These are phyloP conservation scores for Neurospora sp. DNA, from an alignment of 495 filamentous ascomycete genomes.

Conservation along the genomic window DNA sequence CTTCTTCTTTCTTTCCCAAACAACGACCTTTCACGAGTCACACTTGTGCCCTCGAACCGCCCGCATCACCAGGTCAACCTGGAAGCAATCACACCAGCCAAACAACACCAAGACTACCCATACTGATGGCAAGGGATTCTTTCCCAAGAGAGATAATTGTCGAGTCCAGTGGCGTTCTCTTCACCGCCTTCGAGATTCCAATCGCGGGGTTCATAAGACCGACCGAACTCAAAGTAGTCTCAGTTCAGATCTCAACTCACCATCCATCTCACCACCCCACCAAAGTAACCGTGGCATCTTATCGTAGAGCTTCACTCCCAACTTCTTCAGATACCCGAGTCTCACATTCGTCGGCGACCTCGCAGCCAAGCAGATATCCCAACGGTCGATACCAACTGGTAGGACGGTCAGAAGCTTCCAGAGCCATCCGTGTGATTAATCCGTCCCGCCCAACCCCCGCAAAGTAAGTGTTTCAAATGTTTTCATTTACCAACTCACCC, in stretches of 20 bases:
- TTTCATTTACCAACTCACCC: neutral
- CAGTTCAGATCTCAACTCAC: neutral
- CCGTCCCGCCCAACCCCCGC: neutral
- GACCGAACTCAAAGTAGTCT: neutral
- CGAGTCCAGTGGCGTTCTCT: neutral
- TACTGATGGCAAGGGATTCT: neutral
- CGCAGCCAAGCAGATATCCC: neutral
- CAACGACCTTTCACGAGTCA: neutral
- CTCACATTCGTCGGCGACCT: neutral
- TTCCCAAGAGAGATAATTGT: neutral
- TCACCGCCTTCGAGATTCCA: neutral
- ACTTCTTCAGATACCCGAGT: neutral
- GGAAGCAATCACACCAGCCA: neutral
- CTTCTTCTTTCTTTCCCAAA: neutral
- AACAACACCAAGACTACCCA: neutral
- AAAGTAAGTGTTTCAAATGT: neutral
- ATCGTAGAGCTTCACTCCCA: neutral
- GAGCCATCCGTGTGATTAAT: neutral
- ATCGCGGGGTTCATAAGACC: neutral
- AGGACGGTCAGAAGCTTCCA: too few species aligned
- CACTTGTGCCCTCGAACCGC: neutral
- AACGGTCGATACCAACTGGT: neutral
- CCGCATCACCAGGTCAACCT: neutral
- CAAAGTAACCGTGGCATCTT: neutral
- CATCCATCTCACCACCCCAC: neutral